Base-by-base conservation (phyloP, 1,284 basidiomycete species). In the Chondrostereum purpureum region DNA sequence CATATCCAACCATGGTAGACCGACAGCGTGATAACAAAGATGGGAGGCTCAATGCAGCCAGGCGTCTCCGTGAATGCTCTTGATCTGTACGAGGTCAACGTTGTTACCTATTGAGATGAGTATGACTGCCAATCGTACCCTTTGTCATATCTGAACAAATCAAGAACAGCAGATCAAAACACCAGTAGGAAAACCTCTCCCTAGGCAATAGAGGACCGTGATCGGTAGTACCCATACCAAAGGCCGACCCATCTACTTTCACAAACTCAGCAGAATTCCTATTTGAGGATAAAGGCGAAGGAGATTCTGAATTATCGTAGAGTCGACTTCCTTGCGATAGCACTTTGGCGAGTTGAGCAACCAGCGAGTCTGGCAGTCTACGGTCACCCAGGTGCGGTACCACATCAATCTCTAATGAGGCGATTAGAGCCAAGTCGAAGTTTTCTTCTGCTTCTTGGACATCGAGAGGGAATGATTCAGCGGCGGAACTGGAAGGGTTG, bases 131-230 rank as follows among this genome's bases (percentile, higher is more conserved):
- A 22, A 20, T 54, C 67, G 27, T 48, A 85, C 87, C 82, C 64
- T 70, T 70, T 0, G 74, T 76, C 0, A 69, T 66, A 53, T 80
- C 68, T 0, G 83, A 83, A 55, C 87, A 92, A 18, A 88, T 73
- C 50, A 87, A 61, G 61, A 96, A 92, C 13, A 98, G 63, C 18
- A 95, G 65, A 56, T 96, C 92, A 50, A 97, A 87, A 54, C 89
- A 92, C 92, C 93, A 97, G 65, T 92, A 96, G 5, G 88, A 84
- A 58, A 93, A 92, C 6, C 86, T 71, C 62, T 98, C 93, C 39
- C 88, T 73, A 0, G 84, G 79, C 33, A 85, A 66, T 18, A 80
- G 64, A 11, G 66, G 59, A 1, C 75, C 75, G 19, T 66, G 66
- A 38, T 77, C 73, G 1, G 87, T 89, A 21, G 75, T 85, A 2